A percentile compares a stretch with the other conserved stretches of the same genome.
Evolutionary conservation across 2,329 filamentous ascomycete species (phyloP).

Genomic region (Verticillium nonalfalfae): DNA sequence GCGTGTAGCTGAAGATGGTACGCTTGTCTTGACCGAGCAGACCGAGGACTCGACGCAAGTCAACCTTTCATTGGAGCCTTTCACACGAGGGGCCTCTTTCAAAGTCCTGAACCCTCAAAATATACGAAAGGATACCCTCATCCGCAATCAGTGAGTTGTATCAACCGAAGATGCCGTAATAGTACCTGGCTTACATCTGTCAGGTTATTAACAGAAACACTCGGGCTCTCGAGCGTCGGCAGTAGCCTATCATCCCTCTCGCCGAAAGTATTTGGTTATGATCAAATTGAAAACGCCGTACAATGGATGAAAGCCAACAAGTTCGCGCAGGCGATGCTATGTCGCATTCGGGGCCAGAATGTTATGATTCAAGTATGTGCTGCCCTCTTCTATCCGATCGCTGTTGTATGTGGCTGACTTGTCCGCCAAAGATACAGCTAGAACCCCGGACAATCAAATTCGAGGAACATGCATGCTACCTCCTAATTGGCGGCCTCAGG

Average conservation of each 20-base stretch:
- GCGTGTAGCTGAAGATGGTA: constrained; percentile 10
- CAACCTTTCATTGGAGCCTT: constrained; percentile 12
- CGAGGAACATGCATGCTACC: constrained; percentile 18
- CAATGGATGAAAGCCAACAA: constrained; percentile 17
- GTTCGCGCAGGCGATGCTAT: constrained; percentile 31
- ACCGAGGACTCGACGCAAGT: constrained; percentile 20
- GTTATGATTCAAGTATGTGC: background rate
- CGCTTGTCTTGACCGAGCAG: constrained; percentile 24
- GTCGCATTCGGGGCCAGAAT: background rate
- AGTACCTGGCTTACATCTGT: background rate
- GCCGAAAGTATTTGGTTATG: background rate
- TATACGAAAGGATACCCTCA: too few species aligned
- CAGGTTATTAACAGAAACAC: background rate
- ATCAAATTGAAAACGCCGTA: background rate
- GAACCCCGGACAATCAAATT: constrained; percentile 4
- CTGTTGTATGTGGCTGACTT: background rate
- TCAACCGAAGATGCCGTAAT: background rate
- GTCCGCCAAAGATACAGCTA: background rate
- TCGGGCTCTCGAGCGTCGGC: background rate
- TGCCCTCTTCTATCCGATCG: background rate
- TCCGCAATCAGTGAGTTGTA: too few species aligned
- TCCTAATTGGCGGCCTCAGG: constrained; percentile 29
- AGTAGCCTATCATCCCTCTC: background rate
- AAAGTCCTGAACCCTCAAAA: background rate
- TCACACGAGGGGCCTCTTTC: background rate